Evolutionary conservation across 768 basidiomycete genomes (phyloP), one percentile per base, ranked within the genome.

Genomic region (Daedaleopsis nitida): DNA sequence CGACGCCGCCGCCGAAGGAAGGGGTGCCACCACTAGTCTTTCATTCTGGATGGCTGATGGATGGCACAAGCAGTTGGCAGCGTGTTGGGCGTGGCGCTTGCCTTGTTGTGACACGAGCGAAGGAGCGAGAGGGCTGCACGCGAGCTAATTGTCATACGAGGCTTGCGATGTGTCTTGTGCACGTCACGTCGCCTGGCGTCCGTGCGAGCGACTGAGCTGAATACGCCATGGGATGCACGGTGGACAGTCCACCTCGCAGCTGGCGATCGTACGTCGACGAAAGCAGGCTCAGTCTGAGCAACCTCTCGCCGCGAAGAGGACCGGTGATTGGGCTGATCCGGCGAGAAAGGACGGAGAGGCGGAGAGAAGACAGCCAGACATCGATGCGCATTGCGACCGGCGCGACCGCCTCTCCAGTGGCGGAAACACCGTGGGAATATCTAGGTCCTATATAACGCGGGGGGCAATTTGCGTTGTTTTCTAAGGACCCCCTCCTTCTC

Each of bases 401-500:
- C n/a, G n/a, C n/a, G n/a, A n/a, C n/a, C n/a, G n/a, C n/a, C n/a
- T 32, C 27, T 3, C 27, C 27, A 32, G 27, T n/a, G n/a, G 42
- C 54, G 42, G 54, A n/a, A 27, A 42, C 19, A 19, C 42, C 58
- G 62, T 59, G 62, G 62, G 62, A 59, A 63, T 23, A 9, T 16
- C 32, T 14, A 32, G 13, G 32, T 21, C 55, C 44, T 58, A 55
- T 59, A 64, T 58, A 64, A 51, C 12, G 5, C 12, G n/a, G 39
- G n/a, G 27, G 50, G 55, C 48, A 64, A 64, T 64, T 64, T 64
- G 56, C 58, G 38, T 0, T n/a, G 19, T 38, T 32, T 10, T 48
- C 32, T 54, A 63, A 62, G 61, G 62, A 55, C 58, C 5, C 27
- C 49, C 51, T 57, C 62, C 57, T 63, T 63, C 62, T 43, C 49